Evolutionary conservation across 1,284 basidiomycete genomes (phyloP).

Genomic region (Sanghuangporus sanghuang): DNA sequence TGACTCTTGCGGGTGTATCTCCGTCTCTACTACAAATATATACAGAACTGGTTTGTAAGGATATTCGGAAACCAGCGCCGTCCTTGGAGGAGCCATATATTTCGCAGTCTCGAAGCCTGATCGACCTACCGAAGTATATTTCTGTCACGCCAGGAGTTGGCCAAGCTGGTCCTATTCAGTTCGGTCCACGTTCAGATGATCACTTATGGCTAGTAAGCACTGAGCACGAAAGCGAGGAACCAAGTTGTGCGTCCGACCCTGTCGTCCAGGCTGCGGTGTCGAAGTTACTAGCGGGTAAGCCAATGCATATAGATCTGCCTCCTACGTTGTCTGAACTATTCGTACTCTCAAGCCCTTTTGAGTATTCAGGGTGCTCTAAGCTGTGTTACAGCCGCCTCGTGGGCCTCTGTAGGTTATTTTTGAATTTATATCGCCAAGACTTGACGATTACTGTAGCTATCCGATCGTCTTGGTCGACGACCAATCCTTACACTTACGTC

Average conservation of each 20-base stretch:
- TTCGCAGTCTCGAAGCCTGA: neutral
- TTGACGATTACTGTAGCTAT: constrained; percentile 42
- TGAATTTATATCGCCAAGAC: neutral
- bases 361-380: constrained; percentile 67
- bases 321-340: neutral
- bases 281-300: constrained; percentile 44
- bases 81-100: neutral
- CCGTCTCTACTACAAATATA: constrained; percentile 66
- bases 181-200: neutral
- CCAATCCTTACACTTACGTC: constrained; percentile 58
- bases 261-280: constrained; percentile 70
- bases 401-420: constrained; percentile 62
- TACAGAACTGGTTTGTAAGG: constrained; percentile 52
- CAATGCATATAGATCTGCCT: constrained; percentile 33
- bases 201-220: neutral
- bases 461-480: constrained; percentile 76
- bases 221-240: neutral
- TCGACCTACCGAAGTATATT: neutral
- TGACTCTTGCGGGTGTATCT: constrained; percentile 47
- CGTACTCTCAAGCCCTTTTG: constrained; percentile 42
- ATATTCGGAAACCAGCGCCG: constrained; percentile 40
- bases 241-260: constrained; percentile 63
- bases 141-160: neutral
- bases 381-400: constrained; percentile 77
- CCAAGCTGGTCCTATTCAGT: neutral